Conservation (phyloP, 345 rosid genomes). For the Zanthoxylum bungeanum region DNA sequence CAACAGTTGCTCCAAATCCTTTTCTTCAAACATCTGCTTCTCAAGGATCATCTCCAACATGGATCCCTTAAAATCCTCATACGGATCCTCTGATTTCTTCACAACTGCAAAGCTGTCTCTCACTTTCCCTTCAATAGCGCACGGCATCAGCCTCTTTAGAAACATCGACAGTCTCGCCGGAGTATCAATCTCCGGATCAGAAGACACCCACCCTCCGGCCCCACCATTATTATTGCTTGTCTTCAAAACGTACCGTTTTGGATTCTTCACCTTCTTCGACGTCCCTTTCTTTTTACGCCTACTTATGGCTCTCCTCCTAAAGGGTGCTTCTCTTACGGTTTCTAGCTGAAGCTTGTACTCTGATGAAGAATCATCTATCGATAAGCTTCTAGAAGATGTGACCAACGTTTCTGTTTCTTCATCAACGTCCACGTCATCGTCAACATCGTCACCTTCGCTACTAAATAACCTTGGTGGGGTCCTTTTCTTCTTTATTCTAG, state of each 20-base stretch:
- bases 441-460: constrained; percentile 32
- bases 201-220: neutral
- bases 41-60: constrained; percentile 75
- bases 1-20: constrained; percentile 62
- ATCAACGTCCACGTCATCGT: no score
- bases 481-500: constrained; percentile 29
- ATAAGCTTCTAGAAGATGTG: constrained; percentile 56
- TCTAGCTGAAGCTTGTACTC: constrained; percentile 28
- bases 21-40: constrained; percentile 53
- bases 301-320: neutral
- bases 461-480: constrained; percentile 31
- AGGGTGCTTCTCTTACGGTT: constrained; percentile 25
- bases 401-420: no score
- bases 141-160: constrained; percentile 51
- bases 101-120: no score
- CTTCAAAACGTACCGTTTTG: constrained; percentile 16
- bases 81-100: no score
- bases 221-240: neutral
- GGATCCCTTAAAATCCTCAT: no score
- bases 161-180: constrained; percentile 64
- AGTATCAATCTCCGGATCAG: constrained; percentile 30
- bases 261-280: no score
- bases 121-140: constrained; percentile 54
- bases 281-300: constrained; percentile 15
- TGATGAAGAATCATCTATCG: constrained; percentile 51